Evolutionary conservation across 345 rosid genomes (phyloP).

Genomic region (Trapa incisa): DNA sequence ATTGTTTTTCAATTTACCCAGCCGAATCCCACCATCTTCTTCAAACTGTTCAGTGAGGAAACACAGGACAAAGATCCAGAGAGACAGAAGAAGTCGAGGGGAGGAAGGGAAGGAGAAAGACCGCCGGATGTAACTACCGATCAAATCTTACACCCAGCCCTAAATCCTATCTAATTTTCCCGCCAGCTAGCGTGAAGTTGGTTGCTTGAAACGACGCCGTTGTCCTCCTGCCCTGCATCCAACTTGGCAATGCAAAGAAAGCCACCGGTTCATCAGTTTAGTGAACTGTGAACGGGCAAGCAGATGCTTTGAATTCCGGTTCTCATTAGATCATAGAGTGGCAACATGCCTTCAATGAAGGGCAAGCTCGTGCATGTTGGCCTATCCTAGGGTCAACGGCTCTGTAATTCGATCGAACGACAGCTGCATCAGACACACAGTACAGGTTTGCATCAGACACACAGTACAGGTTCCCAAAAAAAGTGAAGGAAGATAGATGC

Average conservation of each 20-base stretch:
- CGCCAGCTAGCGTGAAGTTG: conserved; percentile 8
- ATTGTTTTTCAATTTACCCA: no score
- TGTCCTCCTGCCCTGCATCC: neutral
- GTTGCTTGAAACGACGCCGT: neutral
- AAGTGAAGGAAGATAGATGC: no score
- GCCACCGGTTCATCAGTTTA: neutral
- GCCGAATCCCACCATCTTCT: neutral
- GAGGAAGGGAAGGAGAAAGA: neutral
- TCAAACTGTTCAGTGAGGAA: neutral
- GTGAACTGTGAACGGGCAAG: no score
- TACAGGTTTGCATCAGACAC: no score
- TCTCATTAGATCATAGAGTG: no score
- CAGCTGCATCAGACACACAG: no score
- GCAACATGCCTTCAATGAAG: no score
- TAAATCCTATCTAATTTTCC: conserved; percentile 35
- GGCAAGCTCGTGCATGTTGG: no score
- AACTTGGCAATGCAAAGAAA: neutral
- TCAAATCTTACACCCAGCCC: conserved; percentile 11
- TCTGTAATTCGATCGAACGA: no score
- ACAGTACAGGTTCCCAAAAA: no score
- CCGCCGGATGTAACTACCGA: conserved; percentile 19
- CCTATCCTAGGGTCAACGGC: no score
- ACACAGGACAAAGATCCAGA: neutral
- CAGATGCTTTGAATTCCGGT: no score
- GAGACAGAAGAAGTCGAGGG: neutral